Evolutionary conservation across 2,329 filamentous ascomycete species (phyloP), one percentile per base, ranked within the genome.

Genomic region (Cryoendolithus antarcticus): DNA sequence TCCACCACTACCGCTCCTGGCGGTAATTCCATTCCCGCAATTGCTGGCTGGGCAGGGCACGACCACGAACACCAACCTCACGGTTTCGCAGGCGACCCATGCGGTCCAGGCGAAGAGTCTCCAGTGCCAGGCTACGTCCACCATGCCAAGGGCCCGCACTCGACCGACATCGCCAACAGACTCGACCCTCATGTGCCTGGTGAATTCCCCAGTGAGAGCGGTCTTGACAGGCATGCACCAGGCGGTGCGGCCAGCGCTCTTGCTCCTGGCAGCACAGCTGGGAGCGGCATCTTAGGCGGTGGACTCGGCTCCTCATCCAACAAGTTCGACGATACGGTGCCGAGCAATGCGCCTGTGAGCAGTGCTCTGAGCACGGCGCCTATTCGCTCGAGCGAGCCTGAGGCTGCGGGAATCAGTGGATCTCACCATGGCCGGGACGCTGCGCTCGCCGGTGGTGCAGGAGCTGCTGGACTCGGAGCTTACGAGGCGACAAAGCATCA

Each of bases 161-260:
- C 39, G 15, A 61, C 45, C 39, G 53, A 46, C 39, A 55, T 50
- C 3, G 56, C 51, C 1, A 57, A 58, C 40, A 38, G 39, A 28
- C 50, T 61, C 11, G 62, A 62, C 37, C 61, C 62, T 5, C 51
- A 57, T 29, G 48, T 60, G 5, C 52, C 54, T 27, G 55, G 54
- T 32, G 54, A 54, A 37, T 57, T 52, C 32, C 55, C 55, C 3
- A 43, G 34, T 4, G 53, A 50, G 12, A 43, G 38, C 29, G 51
- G 51, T 7, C 29, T 43, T n/a, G 52, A 53, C 15, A 34, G 29
- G 13, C 48, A 53, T 11, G 24, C 24, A 27, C 24, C 24, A 27
- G 24, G 24, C 24, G 24, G 24, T 6, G 5, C 24, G 24, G 5
- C 24, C 24, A 27, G 24, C 24, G 24, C 7, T 27, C 24, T 27